These are phyloP conservation scores for Paecilomyces sp. DNA, from an alignment of 2,329 filamentous ascomycete species.

Conservation along the genomic window DNA sequence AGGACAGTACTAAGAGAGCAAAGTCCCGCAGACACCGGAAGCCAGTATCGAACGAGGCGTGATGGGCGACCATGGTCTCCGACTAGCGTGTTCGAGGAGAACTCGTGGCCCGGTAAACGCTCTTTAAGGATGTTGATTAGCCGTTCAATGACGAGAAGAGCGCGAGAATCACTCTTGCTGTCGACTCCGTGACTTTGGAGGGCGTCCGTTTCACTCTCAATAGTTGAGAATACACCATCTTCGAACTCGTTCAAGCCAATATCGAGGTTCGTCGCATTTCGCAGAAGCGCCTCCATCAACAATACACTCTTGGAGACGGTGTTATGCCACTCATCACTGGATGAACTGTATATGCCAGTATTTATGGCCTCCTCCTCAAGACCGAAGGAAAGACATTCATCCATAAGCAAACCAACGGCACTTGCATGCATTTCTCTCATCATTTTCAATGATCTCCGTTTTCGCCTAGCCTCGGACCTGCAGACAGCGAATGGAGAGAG, in stretches of 20 bases:
- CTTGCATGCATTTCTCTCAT: constrained; percentile 76
- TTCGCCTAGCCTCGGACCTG: constrained; percentile 66
- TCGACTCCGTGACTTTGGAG: constrained; percentile 34
- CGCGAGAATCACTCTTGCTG: neutral
- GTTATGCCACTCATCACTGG: constrained; percentile 57
- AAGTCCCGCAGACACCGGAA: constrained; percentile 63
- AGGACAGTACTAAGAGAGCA: constrained; percentile 84
- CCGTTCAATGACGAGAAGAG: constrained; percentile 23
- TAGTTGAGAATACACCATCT: constrained; percentile 47
- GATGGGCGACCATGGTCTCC: constrained; percentile 68
- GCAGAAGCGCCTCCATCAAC: constrained; percentile 78
- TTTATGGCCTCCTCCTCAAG: constrained; percentile 50
- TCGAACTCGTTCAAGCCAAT: constrained; percentile 48
- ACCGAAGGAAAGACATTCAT: constrained; percentile 70
- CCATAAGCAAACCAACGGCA: constrained; percentile 77
- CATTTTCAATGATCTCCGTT: constrained; percentile 63
- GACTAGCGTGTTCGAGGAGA: constrained; percentile 50
- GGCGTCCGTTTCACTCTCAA: constrained; percentile 55
- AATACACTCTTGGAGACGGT: constrained; percentile 73
- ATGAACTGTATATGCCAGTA: constrained; percentile 35
- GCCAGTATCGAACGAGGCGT: constrained; percentile 75
- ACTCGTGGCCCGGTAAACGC: constrained; percentile 61
- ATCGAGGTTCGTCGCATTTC: constrained; percentile 60
- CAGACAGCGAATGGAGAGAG: constrained; percentile 72
- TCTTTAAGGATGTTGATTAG: constrained; percentile 55